These are phyloP conservation scores for Sambucus nigra DNA, from an alignment of 129 eudicot species.

Conservation along the genomic window DNA sequence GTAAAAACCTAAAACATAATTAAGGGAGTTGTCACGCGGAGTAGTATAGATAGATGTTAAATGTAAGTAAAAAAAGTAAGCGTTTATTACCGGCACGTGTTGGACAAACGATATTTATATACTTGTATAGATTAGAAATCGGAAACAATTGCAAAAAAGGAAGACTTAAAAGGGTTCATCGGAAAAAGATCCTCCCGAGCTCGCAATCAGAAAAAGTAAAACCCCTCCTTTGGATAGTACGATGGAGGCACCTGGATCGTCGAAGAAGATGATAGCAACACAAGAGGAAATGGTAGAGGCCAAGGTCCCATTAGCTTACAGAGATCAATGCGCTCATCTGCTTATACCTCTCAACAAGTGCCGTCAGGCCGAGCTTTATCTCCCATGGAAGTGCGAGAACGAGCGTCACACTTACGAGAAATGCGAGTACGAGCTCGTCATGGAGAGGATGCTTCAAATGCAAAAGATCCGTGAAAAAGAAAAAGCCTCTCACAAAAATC, in stretches of 20 bases:
- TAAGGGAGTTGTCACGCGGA: no score
- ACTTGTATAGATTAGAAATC: no score
- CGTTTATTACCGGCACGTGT: no score
- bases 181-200: no score
- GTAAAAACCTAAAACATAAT: no score
- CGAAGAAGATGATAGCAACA: constrained; percentile 81
- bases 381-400: constrained; percentile 87
- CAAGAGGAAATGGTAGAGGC: constrained; percentile 69
- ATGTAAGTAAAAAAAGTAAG: no score
- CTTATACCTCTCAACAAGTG: constrained; percentile 85
- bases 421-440: constrained; percentile 84
- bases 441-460: constrained; percentile 93
- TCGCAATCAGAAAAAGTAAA: no score
- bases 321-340: constrained; percentile 88
- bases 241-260: constrained; percentile 34
- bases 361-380: constrained; percentile 60
- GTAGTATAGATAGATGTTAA: no score
- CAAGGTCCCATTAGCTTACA: constrained; percentile 50
- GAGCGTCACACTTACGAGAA: constrained; percentile 81
- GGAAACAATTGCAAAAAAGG: no score
- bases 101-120: no score
- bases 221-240: no score
- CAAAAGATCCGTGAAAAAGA: constrained; percentile 52
- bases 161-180: no score
- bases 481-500: constrained; percentile 14